These are phyloP conservation scores for Jatropha multifida DNA, from an alignment of 441 rosid species.

Conservation along the genomic window DNA sequence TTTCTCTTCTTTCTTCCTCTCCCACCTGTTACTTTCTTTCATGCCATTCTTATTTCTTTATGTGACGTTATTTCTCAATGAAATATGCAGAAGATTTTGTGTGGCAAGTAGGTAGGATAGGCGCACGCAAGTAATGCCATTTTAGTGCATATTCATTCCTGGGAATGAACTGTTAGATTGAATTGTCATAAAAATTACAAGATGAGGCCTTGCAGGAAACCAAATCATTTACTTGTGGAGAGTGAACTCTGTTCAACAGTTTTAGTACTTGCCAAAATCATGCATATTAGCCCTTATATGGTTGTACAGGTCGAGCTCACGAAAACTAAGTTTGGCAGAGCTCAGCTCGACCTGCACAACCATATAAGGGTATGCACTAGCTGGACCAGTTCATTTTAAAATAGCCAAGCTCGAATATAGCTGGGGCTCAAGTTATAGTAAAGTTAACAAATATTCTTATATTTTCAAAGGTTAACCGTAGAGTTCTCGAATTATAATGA, in stretches of 20 bases:
- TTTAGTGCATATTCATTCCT: neutral
- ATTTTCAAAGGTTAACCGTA: too few species aligned
- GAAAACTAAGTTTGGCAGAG: too few species aligned
- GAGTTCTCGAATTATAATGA: too few species aligned
- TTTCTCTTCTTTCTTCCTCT: neutral
- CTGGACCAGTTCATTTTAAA: too few species aligned
- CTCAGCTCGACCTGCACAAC: too few species aligned
- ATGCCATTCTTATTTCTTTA: neutral
- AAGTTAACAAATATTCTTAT: too few species aligned
- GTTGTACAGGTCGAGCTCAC: too few species aligned
- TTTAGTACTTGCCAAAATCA: neutral
- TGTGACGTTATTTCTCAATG: neutral
- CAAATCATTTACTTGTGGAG: neutral
- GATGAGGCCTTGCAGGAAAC: neutral
- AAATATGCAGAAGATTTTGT: too few species aligned
- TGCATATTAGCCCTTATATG: too few species aligned
- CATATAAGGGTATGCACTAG: too few species aligned
- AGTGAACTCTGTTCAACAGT: neutral
- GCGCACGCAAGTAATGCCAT: neutral
- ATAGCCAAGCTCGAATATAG: too few species aligned
- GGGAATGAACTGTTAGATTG: neutral
- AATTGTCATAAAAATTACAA: neutral
- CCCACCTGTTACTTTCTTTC: neutral
- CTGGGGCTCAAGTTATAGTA: too few species aligned
- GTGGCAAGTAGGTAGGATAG: neutral